Evolutionary conservation across 1,284 basidiomycete genomes (phyloP).

Genomic region (Rhodotorula sp.): DNA sequence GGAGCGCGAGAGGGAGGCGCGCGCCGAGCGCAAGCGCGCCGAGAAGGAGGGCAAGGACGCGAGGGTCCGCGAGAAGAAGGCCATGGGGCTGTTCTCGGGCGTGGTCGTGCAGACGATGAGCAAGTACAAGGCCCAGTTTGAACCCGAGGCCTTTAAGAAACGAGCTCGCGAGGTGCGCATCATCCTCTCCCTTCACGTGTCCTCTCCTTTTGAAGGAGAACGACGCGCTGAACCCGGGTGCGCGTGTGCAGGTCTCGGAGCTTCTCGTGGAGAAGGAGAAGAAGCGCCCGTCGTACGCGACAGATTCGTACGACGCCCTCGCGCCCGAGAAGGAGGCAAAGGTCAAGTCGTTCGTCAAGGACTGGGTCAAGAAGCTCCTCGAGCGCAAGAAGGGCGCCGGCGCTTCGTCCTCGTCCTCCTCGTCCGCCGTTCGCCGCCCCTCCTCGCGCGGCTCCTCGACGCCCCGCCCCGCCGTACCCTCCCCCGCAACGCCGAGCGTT

Average conservation of each 20-base stretch:
- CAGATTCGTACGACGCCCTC: slow-evolving; percentile 69
- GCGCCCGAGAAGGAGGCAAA: slow-evolving; percentile 84
- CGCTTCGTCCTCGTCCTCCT: neutral
- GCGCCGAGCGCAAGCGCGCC: slow-evolving; percentile 60
- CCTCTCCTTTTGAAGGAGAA: neutral
- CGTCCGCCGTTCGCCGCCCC: neutral
- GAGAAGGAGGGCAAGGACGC: slow-evolving; percentile 49
- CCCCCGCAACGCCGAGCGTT: slow-evolving; percentile 15
- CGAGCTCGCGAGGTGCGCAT: slow-evolving; percentile 84
- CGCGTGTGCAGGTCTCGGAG: slow-evolving; percentile 64
- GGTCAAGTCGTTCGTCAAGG: slow-evolving; percentile 91
- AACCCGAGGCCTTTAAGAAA: slow-evolving; percentile 86
- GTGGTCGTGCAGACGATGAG: slow-evolving; percentile 90
- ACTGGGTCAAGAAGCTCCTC: slow-evolving; percentile 57
- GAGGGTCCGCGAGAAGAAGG: slow-evolving; percentile 71
- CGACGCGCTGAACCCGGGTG: slow-evolving; percentile 3
- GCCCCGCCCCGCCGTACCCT: neutral
- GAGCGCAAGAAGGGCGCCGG: slow-evolving; percentile 27
- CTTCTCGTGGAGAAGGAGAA: slow-evolving; percentile 90
- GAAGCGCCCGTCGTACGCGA: slow-evolving; percentile 74
- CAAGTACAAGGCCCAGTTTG: slow-evolving; percentile 78
- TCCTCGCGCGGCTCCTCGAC: neutral
- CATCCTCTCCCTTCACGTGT: slow-evolving; percentile 2
- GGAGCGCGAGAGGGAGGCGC: slow-evolving; percentile 43
- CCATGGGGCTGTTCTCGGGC: slow-evolving; percentile 80